Evolutionary conservation across 441 rosid genomes (phyloP), one percentile per base, ranked within the genome.

Genomic region (Bocquillonia castaneifolia): DNA sequence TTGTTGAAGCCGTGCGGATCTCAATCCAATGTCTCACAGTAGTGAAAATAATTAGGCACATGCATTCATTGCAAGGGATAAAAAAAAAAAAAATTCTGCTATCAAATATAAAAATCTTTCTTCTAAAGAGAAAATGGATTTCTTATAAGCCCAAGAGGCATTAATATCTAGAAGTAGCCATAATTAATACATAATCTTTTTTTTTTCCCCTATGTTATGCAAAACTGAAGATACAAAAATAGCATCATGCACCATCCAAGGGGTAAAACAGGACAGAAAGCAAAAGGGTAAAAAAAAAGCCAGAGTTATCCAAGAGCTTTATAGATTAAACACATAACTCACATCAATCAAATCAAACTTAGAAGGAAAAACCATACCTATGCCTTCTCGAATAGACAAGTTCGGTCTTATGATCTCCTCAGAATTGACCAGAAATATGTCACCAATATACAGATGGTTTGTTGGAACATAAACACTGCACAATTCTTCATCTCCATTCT

Each of bases 401-500:
- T 93, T 93, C 55, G 97, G 99, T 76, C 97, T 83, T 76, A 93
- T 86, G 66, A 91, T 89, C 73, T 91, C 97, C 42, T 81, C 85
- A 29, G 92, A 76, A 77, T 79, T 87, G 65, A 91, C 81, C 53
- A 93, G 89, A 84, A 93, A 90, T 71, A 91, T 77, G 72, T 93
- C 97, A 18, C 97, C 97, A 55, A 93, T 89, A 78, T 93, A 93
- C 20, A 93, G 90, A 82, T 93, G 98, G 78, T 93, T 93, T 3
- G 99, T 93, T n/a, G 97, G 99, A 55, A 93, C 96, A 81, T 91
- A 93, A 32, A 93, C 96, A 70, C 96, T 87, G 73, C 90, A 91
- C 48, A 93, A 80, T 69, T 91, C 97, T 81, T 93, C 95, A 73
- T 93, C 96, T 68, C 87, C 95, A 50, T 85, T 72, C 51, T 87